phyloP scores from a whole-genome alignment of 768 basidiomycete species.

The Xerocomellus chrysenteron region DNA sequence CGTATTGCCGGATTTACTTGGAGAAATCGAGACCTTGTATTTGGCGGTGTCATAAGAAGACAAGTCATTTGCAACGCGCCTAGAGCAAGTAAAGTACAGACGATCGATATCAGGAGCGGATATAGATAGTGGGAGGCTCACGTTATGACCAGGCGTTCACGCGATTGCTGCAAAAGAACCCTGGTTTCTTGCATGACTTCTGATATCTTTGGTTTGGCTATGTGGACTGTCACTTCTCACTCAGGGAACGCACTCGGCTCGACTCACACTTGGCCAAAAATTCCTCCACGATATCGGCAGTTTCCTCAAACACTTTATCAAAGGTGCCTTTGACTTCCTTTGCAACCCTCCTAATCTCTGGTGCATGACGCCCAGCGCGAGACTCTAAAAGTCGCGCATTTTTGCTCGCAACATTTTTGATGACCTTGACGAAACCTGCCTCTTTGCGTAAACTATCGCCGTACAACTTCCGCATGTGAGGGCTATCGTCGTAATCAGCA shows the following conservation, averaged over 20 bases:
- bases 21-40: slow-evolving; percentile 68
- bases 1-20: slow-evolving; percentile 47
- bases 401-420: slow-evolving; percentile 87
- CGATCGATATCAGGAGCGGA: not conserved
- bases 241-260: not conserved
- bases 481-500: slow-evolving; percentile 46
- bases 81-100: slow-evolving; percentile 16
- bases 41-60: slow-evolving; percentile 76
- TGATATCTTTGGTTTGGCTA: slow-evolving; percentile 84
- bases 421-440: slow-evolving; percentile 97
- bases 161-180: slow-evolving; percentile 83
- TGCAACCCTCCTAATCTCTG: slow-evolving; percentile 80
- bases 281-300: slow-evolving; percentile 89
- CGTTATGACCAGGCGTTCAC: slow-evolving; percentile 92
- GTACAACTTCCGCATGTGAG: slow-evolving; percentile 98
- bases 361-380: slow-evolving; percentile 76
- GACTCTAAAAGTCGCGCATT: slow-evolving; percentile 76
- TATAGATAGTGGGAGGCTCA: slow-evolving; percentile 39
- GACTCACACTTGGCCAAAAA: slow-evolving; percentile 85
- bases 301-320: slow-evolving; percentile 94
- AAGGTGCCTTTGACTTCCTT: slow-evolving; percentile 92
- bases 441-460: slow-evolving; percentile 92
- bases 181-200: slow-evolving; percentile 95
- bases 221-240: slow-evolving; percentile 8
- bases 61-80: slow-evolving; percentile 81